phyloP scores from a whole-genome alignment of 2,329 filamentous ascomycete genomes.

The Aureobasidium sp. region DNA sequence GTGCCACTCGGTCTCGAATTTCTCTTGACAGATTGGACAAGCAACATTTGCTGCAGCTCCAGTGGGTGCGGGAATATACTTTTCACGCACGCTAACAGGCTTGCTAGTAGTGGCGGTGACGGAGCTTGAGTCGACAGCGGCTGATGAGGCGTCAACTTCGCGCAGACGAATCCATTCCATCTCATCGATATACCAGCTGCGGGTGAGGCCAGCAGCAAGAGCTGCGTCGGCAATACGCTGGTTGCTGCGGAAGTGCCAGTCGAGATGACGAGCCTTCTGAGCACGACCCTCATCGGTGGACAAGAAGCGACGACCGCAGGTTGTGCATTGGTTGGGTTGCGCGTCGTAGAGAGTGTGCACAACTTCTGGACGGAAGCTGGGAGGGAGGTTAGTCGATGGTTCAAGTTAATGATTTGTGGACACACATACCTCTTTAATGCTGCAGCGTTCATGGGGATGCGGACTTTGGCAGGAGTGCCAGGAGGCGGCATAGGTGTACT shows the following conservation, averaged over 20 bases:
- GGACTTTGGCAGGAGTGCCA: constrained; percentile 8
- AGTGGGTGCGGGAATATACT: constrained; percentile 69
- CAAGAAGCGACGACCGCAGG: constrained; percentile 81
- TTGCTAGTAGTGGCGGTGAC: neutral
- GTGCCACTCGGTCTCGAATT: constrained; percentile 85
- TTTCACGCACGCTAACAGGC: constrained; percentile 50
- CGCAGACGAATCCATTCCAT: constrained; percentile 84
- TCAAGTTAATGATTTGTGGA: neutral
- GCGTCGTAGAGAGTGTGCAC: constrained; percentile 69
- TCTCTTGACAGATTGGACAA: constrained; percentile 92
- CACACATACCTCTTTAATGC: constrained; percentile 20
- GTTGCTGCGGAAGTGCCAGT: constrained; percentile 97
- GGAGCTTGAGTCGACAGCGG: constrained; percentile 28
- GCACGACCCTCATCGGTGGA: constrained; percentile 68
- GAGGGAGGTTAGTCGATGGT: constrained; percentile 10
- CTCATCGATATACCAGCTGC: constrained; percentile 92
- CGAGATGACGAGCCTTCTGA: constrained; percentile 85
- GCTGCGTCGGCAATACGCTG: constrained; percentile 79
- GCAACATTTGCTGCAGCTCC: constrained; percentile 61
- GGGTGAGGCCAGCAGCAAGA: constrained; percentile 69
- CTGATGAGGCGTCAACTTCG: constrained; percentile 59
- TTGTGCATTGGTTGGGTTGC: constrained; percentile 77
- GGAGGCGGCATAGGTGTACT: constrained; percentile 3
- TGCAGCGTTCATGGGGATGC: constrained; percentile 21
- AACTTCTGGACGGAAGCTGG: constrained; percentile 64